phyloP scores from a whole-genome alignment of 495 filamentous ascomycete species.

The Chaetomium cochliodes region DNA sequence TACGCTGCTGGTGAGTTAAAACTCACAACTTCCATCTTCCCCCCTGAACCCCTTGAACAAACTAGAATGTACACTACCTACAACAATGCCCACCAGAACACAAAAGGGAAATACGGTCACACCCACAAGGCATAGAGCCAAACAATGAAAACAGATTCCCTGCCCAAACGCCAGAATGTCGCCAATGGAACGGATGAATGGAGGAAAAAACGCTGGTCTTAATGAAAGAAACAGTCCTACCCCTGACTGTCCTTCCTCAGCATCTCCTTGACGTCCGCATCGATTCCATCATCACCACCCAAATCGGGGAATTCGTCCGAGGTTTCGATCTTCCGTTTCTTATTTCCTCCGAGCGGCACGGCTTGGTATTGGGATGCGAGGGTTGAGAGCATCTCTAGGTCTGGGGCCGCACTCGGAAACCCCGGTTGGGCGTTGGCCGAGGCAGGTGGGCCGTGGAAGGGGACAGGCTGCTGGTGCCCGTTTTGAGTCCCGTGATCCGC shows the following conservation, averaged over 20 bases:
- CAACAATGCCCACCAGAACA: not conserved
- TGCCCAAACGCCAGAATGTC: not conserved
- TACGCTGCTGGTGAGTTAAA: not conserved
- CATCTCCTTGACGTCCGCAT: constrained; percentile 81
- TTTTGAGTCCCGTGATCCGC: constrained; percentile 27
- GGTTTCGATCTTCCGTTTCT: constrained; percentile 67
- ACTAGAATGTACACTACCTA: not conserved
- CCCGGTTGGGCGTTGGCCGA: constrained; percentile 28
- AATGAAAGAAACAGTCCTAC: not conserved
- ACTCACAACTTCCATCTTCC: not conserved
- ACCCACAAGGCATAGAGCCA: not conserved
- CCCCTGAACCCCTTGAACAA: not conserved
- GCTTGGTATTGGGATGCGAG: constrained; percentile 50
- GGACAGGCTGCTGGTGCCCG: constrained; percentile 28
- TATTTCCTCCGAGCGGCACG: constrained; percentile 52
- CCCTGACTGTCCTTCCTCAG: constrained; percentile 54
- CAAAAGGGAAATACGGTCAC: not conserved
- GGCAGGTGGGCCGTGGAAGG: constrained; percentile 29
- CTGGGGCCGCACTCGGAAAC: constrained; percentile 42
- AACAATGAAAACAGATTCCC: not conserved
- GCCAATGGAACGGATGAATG: not conserved
- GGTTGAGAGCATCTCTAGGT: constrained; percentile 52
- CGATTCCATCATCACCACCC: constrained; percentile 68
- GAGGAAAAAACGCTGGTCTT: not conserved
- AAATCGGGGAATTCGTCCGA: constrained; percentile 67